These are phyloP conservation scores for Geoglossum cookeanum DNA, from an alignment of 2,329 filamentous ascomycete species.

Conservation along the genomic window DNA sequence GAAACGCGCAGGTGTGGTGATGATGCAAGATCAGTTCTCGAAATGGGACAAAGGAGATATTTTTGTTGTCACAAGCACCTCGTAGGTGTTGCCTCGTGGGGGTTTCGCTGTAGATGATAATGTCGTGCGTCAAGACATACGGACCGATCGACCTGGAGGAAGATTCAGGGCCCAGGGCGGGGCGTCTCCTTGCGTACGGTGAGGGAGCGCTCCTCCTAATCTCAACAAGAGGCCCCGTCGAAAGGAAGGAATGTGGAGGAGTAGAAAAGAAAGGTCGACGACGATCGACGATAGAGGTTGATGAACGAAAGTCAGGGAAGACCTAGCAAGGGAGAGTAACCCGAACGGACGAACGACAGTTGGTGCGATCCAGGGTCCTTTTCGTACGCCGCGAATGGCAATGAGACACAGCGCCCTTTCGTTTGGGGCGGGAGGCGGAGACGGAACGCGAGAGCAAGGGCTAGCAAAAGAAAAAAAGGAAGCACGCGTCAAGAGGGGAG, in stretches of 20 bases:
- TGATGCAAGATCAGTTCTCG: background rate
- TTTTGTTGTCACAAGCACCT: background rate
- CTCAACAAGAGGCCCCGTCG: background rate
- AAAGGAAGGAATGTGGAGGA: slow-evolving; percentile 1
- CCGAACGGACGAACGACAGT: slow-evolving; percentile 1
- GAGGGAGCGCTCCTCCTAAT: background rate
- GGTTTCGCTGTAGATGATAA: background rate
- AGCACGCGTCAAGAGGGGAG: background rate
- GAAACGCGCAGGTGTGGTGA: background rate
- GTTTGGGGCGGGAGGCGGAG: background rate
- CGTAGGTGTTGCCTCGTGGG: background rate
- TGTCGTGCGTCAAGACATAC: background rate
- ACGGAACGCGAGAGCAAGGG: slow-evolving; percentile 1
- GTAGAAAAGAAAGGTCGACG: background rate
- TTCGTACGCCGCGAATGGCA: background rate
- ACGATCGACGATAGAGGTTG: background rate
- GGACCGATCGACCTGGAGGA: background rate
- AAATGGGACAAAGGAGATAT: slow-evolving; percentile 1
- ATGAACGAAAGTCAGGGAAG: background rate
- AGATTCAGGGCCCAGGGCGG: background rate
- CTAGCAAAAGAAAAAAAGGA: background rate
- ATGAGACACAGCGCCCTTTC: background rate
- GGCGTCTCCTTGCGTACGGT: background rate
- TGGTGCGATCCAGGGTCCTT: background rate
- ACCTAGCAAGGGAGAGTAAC: background rate